These are phyloP conservation scores for Pinus taeda DNA, from an alignment of 75 land plant species.

Conservation along the genomic window DNA sequence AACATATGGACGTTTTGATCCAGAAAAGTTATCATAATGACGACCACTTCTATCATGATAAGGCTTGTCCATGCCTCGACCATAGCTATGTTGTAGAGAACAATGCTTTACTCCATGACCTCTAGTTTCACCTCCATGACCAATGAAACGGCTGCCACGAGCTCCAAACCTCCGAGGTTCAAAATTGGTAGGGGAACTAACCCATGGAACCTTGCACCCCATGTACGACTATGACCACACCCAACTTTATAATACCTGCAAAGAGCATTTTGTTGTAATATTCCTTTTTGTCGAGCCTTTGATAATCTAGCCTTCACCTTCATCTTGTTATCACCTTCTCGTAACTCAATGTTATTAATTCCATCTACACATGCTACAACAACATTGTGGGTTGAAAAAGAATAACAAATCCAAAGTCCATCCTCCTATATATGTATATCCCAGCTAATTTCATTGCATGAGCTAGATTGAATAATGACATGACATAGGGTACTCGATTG, in stretches of 20 bases:
- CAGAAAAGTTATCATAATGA: constrained; percentile 55
- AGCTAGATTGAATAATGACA: too few species aligned
- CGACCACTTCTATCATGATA: constrained; percentile 54
- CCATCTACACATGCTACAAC: constrained; percentile 80
- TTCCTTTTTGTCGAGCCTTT: constrained; percentile 67
- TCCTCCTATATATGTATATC: constrained; percentile 29
- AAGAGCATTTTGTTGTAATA: constrained; percentile 35
- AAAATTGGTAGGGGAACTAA: constrained; percentile 17
- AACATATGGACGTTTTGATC: constrained; percentile 59
- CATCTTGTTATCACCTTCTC: constrained; percentile 89
- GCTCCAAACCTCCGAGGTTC: constrained; percentile 5
- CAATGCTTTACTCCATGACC: constrained; percentile 14
- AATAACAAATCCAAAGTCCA: constrained; percentile 86
- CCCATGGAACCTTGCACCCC: constrained; percentile 8
- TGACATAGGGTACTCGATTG: too few species aligned
- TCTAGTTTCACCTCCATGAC: constrained; percentile 14
- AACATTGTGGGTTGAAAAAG: constrained; percentile 71
- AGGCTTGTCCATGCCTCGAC: constrained; percentile 43
- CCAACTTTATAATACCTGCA: constrained; percentile 45
- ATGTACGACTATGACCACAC: constrained; percentile 20
- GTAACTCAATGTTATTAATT: constrained; percentile 61
- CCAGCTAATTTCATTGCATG: too few species aligned
- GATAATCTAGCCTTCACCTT: constrained; percentile 82
- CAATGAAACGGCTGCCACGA: constrained; percentile 13
- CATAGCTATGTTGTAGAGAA: constrained; percentile 24